Base-by-base conservation (phyloP, 495 filamentous ascomycete species). In the Tuber magnatum region DNA sequence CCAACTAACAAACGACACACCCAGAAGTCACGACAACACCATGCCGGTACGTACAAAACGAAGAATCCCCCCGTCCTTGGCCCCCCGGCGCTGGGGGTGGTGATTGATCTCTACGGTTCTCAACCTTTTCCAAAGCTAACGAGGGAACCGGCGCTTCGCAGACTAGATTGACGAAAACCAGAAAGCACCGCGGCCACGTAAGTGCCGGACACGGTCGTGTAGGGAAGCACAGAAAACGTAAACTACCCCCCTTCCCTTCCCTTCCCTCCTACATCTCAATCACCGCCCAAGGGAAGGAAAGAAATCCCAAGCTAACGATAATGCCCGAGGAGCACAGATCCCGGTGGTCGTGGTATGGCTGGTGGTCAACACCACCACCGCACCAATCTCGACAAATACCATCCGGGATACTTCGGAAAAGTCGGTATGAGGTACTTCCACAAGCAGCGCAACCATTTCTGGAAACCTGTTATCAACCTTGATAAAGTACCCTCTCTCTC, bases 341-440 rank as follows among this genome's bases (percentile, higher is more conserved):
- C 81, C 75, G 81, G 81, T 77, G 81, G 81, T 77, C 81, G 81
- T 81, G 81, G 81, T 83, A 91, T 96, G 87, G 94, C 94, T 85
- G 94, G 93, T 93, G 94, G 93, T 88, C 90, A 92, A 87, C 94
- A 97, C 87, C 94, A 97, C 88, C 93, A 95, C 89, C 87, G 92
- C 78, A 97, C 93, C 82, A 97, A 97, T 87, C 86, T 97, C 81
- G 93, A 97, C 87, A 95, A 95, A 86, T 94, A 92, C 90, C 92
- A 94, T 86, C 92, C 92, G 32, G 93, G 92, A 91, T 97, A 96
- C 91, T 97, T 97, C 86, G 94, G 94, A 86, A 97, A 97, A 88
- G 93, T 97, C 77, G 93, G 93, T 88, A 97, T 97, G 94, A 87
- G 94, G 79, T 93, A 95, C 88, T 92, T 96, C 91, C 93, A 96